phyloP scores from a whole-genome alignment of 176 grass and related monocot genomes.

The Triticum timopheevii region DNA sequence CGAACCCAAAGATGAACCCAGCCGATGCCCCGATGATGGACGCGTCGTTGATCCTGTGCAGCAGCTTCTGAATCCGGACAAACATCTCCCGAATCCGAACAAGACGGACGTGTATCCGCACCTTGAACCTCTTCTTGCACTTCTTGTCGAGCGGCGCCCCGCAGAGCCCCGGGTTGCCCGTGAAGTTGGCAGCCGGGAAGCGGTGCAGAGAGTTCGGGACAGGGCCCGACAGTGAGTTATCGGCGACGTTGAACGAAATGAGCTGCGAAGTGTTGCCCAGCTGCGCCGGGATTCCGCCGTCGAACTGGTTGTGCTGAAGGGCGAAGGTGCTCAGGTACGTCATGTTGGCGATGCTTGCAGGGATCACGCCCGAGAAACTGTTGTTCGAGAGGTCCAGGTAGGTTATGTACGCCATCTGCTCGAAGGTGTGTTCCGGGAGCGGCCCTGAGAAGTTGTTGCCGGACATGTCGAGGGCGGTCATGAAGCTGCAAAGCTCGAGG shows the following conservation, averaged over 20 bases:
- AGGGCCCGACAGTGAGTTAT: conserved; percentile 19
- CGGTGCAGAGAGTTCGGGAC: not conserved
- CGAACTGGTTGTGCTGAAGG: conserved; percentile 25
- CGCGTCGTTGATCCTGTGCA: conserved; percentile 8
- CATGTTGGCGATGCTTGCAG: not conserved
- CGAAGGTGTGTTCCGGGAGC: conserved; percentile 19
- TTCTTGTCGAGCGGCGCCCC: not conserved
- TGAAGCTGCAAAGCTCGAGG: conserved; percentile 20
- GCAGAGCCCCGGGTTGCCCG: conserved; percentile 20
- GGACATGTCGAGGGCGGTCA: conserved; percentile 35
- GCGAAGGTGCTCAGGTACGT: conserved; percentile 31
- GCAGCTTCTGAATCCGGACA: not conserved
- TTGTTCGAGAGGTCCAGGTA: conserved; percentile 39
- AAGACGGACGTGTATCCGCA: not conserved
- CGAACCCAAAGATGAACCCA: conserved; percentile 15
- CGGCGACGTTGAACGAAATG: conserved; percentile 9
- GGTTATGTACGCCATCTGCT: not conserved
- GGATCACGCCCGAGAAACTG: conserved; percentile 34
- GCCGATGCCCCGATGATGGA: not conserved
- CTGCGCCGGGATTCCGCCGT: conserved; percentile 22
- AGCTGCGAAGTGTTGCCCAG: too few species aligned
- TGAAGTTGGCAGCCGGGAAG: not conserved
- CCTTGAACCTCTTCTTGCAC: not conserved
- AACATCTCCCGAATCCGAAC: not conserved
- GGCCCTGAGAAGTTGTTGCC: conserved; percentile 30